Evolutionary conservation across 2,329 filamentous ascomycete species (phyloP).

Genomic region (Mariannaea elegans): DNA sequence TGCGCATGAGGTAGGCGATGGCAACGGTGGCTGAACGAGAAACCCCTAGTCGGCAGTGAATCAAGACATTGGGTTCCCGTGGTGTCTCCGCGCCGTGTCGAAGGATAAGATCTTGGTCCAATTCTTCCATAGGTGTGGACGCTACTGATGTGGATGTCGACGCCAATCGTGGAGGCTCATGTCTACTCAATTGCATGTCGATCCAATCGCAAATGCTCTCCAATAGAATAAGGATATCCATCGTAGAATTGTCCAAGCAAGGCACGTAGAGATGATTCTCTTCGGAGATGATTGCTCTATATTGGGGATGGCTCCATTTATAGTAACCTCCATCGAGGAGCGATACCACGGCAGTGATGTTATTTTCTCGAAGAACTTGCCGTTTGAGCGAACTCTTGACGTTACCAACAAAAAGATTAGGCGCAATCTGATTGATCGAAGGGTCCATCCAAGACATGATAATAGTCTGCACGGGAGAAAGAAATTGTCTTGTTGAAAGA

Average conservation of each 20-base stretch:
- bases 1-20: slow-evolving; percentile 47
- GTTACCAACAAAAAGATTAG: slow-evolving; percentile 38
- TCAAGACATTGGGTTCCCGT: slow-evolving; percentile 34
- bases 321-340: slow-evolving; percentile 29
- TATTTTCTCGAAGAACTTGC: slow-evolving; percentile 31
- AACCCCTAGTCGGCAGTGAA: slow-evolving; percentile 46
- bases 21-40: slow-evolving; percentile 44
- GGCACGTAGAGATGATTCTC: slow-evolving; percentile 36
- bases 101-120: neutral
- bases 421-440: slow-evolving; percentile 33
- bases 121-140: slow-evolving; percentile 13
- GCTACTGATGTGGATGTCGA: neutral
- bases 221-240: slow-evolving; percentile 35
- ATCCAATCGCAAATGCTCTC: slow-evolving; percentile 40
- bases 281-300: slow-evolving; percentile 33
- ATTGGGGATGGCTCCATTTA: slow-evolving; percentile 31
- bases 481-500: neutral
- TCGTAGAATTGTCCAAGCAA: slow-evolving; percentile 36
- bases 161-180: neutral
- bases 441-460: slow-evolving; percentile 28
- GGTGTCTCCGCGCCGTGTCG: neutral
- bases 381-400: slow-evolving; percentile 34
- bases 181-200: slow-evolving; percentile 26
- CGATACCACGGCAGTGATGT: slow-evolving; percentile 38
- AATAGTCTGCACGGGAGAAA: neutral